Percentiles rank a stretch among this genome's conserved stretches.
Evolutionary conservation across 2,329 filamentous ascomycete genomes (phyloP).

Genomic region (Chaetomiaceae sp.): DNA sequence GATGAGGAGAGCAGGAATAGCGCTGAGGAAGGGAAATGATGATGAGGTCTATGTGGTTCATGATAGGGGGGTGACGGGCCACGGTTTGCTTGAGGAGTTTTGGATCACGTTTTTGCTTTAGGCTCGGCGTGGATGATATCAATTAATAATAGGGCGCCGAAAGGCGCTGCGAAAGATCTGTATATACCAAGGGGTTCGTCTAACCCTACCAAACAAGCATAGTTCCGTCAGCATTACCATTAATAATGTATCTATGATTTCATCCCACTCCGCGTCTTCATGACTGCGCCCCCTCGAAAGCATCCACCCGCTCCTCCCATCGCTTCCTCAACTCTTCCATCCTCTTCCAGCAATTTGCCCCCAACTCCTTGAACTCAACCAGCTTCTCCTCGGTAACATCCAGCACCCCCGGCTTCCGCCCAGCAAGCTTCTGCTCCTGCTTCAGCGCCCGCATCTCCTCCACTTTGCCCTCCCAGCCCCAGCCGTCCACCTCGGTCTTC

Average conservation of each 20-base stretch:
- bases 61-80: neutral
- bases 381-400: conserved; percentile 59
- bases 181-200: no score
- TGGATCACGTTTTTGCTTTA: neutral
- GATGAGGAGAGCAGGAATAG: conserved; percentile 34
- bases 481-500: conserved; percentile 79
- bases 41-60: neutral
- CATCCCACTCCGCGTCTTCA: neutral
- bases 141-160: neutral
- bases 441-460: conserved; percentile 39
- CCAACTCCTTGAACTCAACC: conserved; percentile 58
- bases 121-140: neutral
- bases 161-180: no score
- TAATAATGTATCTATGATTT: neutral
- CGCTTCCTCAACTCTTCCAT: conserved; percentile 66
- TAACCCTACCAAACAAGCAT: neutral
- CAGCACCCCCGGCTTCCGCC: conserved; percentile 54
- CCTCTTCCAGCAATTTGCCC: conserved; percentile 59
- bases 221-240: conserved; percentile 1
- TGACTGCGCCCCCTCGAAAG: neutral
- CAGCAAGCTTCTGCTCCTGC: conserved; percentile 48
- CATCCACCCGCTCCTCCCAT: conserved; percentile 53
- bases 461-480: conserved; percentile 66
- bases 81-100: neutral
- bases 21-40: conserved; percentile 3